These are phyloP conservation scores for Dacryopinax spathularia DNA, from an alignment of 768 basidiomycete genomes.

Conservation along the genomic window DNA sequence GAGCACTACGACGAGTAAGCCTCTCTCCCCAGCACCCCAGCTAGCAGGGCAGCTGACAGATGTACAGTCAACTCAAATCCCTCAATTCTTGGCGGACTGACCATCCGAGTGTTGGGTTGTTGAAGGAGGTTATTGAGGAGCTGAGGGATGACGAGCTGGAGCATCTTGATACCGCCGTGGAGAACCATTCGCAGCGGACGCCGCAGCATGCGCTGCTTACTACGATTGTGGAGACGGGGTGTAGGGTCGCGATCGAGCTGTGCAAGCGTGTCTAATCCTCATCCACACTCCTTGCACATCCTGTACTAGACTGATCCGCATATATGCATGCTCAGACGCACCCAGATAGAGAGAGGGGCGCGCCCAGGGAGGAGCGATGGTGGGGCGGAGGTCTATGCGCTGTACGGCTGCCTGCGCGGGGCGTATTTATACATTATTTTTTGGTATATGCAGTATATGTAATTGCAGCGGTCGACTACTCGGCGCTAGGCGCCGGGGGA, in stretches of 20 bases:
- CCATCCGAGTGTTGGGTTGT: constrained; percentile 65
- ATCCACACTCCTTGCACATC: not conserved
- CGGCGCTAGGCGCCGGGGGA: not conserved
- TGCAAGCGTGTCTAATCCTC: constrained; percentile 57
- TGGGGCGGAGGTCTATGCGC: too few species aligned
- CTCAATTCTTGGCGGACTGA: constrained; percentile 46
- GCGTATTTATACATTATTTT: constrained; percentile 2
- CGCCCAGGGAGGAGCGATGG: not conserved
- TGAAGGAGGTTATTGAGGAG: constrained; percentile 60
- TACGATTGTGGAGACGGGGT: constrained; percentile 69
- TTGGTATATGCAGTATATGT: not conserved
- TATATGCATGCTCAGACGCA: not conserved
- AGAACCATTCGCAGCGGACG: constrained; percentile 73
- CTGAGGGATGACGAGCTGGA: constrained; percentile 91
- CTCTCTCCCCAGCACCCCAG: not conserved
- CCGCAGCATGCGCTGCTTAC: constrained; percentile 85
- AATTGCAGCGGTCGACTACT: not conserved
- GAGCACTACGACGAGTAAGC: constrained; percentile 96
- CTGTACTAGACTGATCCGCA: not conserved
- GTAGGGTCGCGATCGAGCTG: constrained; percentile 77
- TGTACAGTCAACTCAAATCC: constrained; percentile 61
- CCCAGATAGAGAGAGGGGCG: not conserved
- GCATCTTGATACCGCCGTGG: constrained; percentile 82
- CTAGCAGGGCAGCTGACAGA: not conserved
- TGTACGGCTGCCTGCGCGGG: not conserved